Evolutionary conservation across 1,284 basidiomycete species (phyloP), one percentile per base, ranked within the genome.

Genomic region (Ceratobasidium sp.): DNA sequence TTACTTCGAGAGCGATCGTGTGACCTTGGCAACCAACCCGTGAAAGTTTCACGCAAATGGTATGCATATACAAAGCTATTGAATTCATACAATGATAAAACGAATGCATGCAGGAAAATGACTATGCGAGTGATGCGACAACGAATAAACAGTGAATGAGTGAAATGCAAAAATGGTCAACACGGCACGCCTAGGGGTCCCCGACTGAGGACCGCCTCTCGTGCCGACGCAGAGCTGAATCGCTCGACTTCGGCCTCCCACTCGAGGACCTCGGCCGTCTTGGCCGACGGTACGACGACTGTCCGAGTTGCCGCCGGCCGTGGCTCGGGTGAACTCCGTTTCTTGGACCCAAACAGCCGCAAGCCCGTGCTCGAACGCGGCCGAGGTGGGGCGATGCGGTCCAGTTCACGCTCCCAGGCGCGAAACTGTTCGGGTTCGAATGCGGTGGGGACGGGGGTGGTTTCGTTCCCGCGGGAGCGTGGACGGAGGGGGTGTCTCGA

Each of bases 391-490:
- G 91, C 90, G 73, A 92, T 90, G 71, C 84, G 82, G 72, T 82
- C 85, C 53, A 91, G 82, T 80, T 92, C 89, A 75, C 86, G 85
- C 77, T 92, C 90, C 90, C 90, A 92, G 71, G 87, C 90, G 69
- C 82, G 80, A 73, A 89, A 82, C 20, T 69, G 68, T 8, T 71
- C 70, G 34, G 70, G 70, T 29, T 25, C 68, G 42, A 69, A 69
- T n/a, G 65, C 60, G 27, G 58, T 49, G 15, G 58, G 43, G 10
- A 54, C 31, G 20, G 52, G 62, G 32, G 60, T 22, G 25, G 35
- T 35, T 34, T 54, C 52, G 52, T 67, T 67, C 38, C 64, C 64
- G 1, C 69, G 49, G 12, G 69, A 65, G 22, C 50, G 68, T 5
- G 68, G 70, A 13, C 58, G 56, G 8, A 69, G 40, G 22, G 57